Base-by-base conservation (phyloP, 805 yeast species). In the Candida tammaniensis region DNA sequence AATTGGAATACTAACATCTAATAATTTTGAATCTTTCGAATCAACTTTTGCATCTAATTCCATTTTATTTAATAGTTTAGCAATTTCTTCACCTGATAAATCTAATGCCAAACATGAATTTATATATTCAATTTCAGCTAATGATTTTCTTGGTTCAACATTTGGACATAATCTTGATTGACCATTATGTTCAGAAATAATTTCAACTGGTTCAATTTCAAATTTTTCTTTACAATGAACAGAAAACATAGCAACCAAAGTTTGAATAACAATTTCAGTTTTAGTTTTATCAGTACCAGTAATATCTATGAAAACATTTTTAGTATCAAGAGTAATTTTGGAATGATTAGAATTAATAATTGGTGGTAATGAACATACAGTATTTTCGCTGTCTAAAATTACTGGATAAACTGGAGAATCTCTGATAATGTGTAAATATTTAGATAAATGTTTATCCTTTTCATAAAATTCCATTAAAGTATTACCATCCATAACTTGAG, bases 281-380 rank as follows among this genome's bases (percentile, higher is more conserved):
- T 94, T 94, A 43, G 98, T 91, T 59, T 66, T 84, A 59, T 93
- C 99, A 33, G 95, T 86, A 46, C 95, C 99, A 12, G 98, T 91
- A 39, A 87, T 77, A 47, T 93, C 99, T 51, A 93, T 80, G 60
- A 91, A 87, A 42, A 94, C 85, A 53, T 93, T 89, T 48, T 68
- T 80, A 42, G 98, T 91, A 38, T 86, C 72, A 44, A 88, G 62
- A 13, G 93, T 71, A 52, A 93, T 86, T 68, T 94, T 94, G 33
- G 95, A 82, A 56, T 74, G 85, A 54, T 93, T 82, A 24, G 95
- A 83, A 69, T 93, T 93, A 69, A 93, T 94, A 55, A 93, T 83
- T 45, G 99, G 99, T 33, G 99, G 99, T 70, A 93, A 64, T 5
- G 98, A 89, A 52, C 94, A 82, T 34, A 93, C 93, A 7, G 75